These are phyloP conservation scores for Fusarium nelsonii DNA, from an alignment of 2,329 filamentous ascomycete species.

Conservation along the genomic window DNA sequence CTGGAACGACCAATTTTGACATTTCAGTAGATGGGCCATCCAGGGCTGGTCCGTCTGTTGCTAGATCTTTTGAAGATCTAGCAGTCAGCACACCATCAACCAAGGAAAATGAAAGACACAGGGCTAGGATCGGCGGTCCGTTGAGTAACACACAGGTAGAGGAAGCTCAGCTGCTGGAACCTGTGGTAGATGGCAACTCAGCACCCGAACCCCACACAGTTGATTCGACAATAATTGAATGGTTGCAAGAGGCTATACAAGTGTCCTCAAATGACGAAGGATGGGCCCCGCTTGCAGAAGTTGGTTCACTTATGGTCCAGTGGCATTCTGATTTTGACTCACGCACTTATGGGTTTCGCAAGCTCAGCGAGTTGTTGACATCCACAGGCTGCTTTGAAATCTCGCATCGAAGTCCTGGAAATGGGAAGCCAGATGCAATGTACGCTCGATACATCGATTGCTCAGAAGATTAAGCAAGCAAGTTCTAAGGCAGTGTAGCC, in stretches of 20 bases:
- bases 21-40: not conserved
- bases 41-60: not conserved
- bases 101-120: not conserved
- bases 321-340: slow-evolving; percentile 50
- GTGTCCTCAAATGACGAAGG: slow-evolving; percentile 44
- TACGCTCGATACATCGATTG: too few species aligned
- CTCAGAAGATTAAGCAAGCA: too few species aligned
- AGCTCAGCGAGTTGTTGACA: slow-evolving; percentile 39
- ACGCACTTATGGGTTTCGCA: slow-evolving; percentile 47
- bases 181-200: not conserved
- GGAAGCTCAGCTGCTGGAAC: not conserved
- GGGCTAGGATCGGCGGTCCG: not conserved
- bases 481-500: too few species aligned
- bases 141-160: not conserved
- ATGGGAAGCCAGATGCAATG: not conserved
- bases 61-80: not conserved
- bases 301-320: slow-evolving; percentile 47
- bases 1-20: not conserved
- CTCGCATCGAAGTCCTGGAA: not conserved
- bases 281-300: slow-evolving; percentile 46
- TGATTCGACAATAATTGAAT: not conserved
- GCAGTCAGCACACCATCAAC: fast-evolving
- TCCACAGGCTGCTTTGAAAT: not conserved
- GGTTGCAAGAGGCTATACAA: slow-evolving; percentile 39
- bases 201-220: too few species aligned